phyloP scores from a whole-genome alignment of 2,329 filamentous ascomycete species.

The Ceratocystiopsis sp. region DNA sequence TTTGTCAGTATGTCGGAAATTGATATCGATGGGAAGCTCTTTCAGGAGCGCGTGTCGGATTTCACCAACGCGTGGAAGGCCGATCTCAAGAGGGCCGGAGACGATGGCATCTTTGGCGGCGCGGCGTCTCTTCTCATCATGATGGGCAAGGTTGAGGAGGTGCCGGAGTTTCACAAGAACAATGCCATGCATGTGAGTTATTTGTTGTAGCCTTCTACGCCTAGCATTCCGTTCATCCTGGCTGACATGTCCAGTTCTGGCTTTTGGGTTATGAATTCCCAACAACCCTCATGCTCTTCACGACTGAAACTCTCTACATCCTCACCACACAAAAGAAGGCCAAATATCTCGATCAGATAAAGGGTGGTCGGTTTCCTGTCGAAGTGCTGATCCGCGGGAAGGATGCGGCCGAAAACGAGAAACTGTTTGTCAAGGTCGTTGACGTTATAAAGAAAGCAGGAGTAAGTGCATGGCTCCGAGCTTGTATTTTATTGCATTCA shows the following conservation, averaged over 20 bases:
- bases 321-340: slow-evolving; percentile 98
- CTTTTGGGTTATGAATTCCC: slow-evolving; percentile 96
- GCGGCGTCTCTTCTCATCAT: slow-evolving; percentile 74
- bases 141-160: slow-evolving; percentile 90
- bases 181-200: slow-evolving; percentile 73
- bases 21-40: slow-evolving; percentile 83
- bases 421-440: slow-evolving; percentile 69
- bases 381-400: slow-evolving; percentile 88
- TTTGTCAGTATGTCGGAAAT: slow-evolving; percentile 49
- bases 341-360: slow-evolving; percentile 81
- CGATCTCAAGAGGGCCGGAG: slow-evolving; percentile 67
- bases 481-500: not conserved
- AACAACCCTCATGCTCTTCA: slow-evolving; percentile 85
- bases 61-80: slow-evolving; percentile 89
- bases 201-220: not conserved
- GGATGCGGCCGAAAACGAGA: slow-evolving; percentile 78
- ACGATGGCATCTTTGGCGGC: slow-evolving; percentile 74
- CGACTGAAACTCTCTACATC: slow-evolving; percentile 71
- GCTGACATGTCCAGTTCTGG: slow-evolving; percentile 56
- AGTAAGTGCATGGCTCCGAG: slow-evolving; percentile 32
- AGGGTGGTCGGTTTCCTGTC: slow-evolving; percentile 79
- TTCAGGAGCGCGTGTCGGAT: slow-evolving; percentile 81
- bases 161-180: slow-evolving; percentile 79
- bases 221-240: not conserved
- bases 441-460: slow-evolving; percentile 79